phyloP scores from a whole-genome alignment of 768 basidiomycete genomes.

The Tricholoma matsutake region DNA sequence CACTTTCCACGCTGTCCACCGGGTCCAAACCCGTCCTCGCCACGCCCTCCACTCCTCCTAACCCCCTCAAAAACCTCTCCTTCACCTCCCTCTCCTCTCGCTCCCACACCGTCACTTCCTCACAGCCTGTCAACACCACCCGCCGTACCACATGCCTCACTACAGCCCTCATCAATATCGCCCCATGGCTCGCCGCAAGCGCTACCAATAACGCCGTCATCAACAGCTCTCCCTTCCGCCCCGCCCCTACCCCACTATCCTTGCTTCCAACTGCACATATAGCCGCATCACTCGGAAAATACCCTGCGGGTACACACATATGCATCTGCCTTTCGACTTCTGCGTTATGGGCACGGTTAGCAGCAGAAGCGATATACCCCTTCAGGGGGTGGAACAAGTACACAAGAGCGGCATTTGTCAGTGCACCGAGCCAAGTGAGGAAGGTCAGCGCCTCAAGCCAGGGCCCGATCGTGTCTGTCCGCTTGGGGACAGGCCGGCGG shows the following conservation, averaged over 20 bases:
- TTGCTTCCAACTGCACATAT: not conserved
- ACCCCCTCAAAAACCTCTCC: slow-evolving; percentile 33
- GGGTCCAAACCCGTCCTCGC: slow-evolving; percentile 10
- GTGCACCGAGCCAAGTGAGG: slow-evolving; percentile 85
- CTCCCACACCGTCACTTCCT: slow-evolving; percentile 59
- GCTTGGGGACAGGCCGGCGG: slow-evolving; percentile 79
- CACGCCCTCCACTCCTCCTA: slow-evolving; percentile 15
- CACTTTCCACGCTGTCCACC: slow-evolving; percentile 25
- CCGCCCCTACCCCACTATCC: slow-evolving; percentile 27
- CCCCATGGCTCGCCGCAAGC: slow-evolving; percentile 85
- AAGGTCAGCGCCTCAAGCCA: slow-evolving; percentile 90
- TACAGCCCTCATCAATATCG: slow-evolving; percentile 57
- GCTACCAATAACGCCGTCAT: slow-evolving; percentile 69
- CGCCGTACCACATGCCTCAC: slow-evolving; percentile 72
- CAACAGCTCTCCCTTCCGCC: slow-evolving; percentile 49
- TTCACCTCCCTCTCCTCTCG: slow-evolving; percentile 49
- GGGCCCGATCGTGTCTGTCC: slow-evolving; percentile 89
- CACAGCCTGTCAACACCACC: slow-evolving; percentile 72
- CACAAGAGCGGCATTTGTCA: slow-evolving; percentile 87
- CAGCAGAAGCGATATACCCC: not conserved
- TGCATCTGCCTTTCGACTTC: not conserved
- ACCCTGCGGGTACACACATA: not conserved
- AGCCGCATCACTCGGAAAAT: not conserved
- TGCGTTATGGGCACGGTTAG: not conserved
- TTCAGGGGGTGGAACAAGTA: slow-evolving; percentile 66